Base-by-base conservation (phyloP, 129 eudicot genomes). In the Chrysanthemum lavandulifolium region DNA sequence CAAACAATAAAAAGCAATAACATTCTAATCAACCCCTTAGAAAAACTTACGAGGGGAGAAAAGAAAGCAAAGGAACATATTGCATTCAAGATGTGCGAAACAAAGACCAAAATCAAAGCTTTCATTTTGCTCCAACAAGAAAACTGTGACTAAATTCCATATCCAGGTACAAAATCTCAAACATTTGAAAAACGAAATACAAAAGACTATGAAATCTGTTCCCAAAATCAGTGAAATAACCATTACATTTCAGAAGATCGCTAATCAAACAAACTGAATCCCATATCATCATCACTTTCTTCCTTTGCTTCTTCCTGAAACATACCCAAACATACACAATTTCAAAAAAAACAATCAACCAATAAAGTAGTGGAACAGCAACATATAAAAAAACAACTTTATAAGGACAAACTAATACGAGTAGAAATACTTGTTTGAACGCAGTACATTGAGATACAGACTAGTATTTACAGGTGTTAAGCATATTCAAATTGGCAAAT, bases 221-320 rank as follows among this genome's bases (percentile, higher is more conserved):
- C 48, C 65, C 50, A 19, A 65, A 66, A 43, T 68, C 70, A 54
- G 56, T 56, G 7, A 60, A 67, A 51, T 33, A 59, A 75, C 25
- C 78, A 71, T 55, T 65, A 74, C 79, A 78, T 47, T 25, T 54
- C 36, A 48, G 43, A 23, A 36, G 8, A 54, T 10, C 33, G 15
- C 80, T 87, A 87, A 76, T 87, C 92, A 61, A 87, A 87, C 81
- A 87, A 82, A 52, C 88, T 77, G 84, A 87, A 87, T 72, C 92
- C 89, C 92, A 87, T 84, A 71, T 87, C 92, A 40, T 84, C 92
- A 6, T 87, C 92, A 73, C 92, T 87, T 75, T 81, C 92, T 61
- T 87, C 92, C 92, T 84, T 87, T 4, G 83, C 76, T 67, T 83
- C 91, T 80, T 86, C 91, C 91, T 86, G 33, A 6, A 62, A 13